A percentile compares a stretch with the other conserved stretches of the same genome.
phyloP scores from a whole-genome alignment of 768 basidiomycete species.

The Suillus bovinus region DNA sequence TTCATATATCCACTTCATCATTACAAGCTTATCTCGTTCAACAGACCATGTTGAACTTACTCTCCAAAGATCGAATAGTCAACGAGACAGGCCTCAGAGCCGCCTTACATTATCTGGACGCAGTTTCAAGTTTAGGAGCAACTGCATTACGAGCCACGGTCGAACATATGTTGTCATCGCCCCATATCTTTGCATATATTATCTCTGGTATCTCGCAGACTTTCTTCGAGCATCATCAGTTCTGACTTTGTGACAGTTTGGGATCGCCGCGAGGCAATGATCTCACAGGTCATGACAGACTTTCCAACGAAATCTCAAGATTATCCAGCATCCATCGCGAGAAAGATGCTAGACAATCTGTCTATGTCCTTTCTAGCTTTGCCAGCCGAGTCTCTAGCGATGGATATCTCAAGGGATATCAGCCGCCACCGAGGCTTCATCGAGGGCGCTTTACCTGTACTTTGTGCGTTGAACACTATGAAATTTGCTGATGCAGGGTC shows the following conservation, averaged over 20 bases:
- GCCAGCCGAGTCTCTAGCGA: conserved; percentile 18
- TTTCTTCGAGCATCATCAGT: neutral
- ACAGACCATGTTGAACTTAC: conserved; percentile 1
- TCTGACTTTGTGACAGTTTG: conserved; percentile 16
- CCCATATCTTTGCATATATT: conserved; percentile 30
- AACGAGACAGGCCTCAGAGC: conserved; percentile 18
- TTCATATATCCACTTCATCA: too few relatives aligned
- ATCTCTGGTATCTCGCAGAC: conserved; percentile 25
- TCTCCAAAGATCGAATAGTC: conserved; percentile 15
- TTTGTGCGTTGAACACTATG: conserved; percentile 20
- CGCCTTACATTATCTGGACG: conserved; percentile 19
- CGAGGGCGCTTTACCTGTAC: conserved; percentile 23
- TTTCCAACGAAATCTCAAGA: conserved; percentile 32
- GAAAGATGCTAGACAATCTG: conserved; percentile 26
- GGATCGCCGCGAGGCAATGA: conserved; percentile 15
- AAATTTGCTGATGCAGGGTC: neutral
- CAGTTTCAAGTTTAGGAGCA: conserved; percentile 28
- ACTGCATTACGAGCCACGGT: conserved; percentile 22
- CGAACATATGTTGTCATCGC: conserved; percentile 26
- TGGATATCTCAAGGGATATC: conserved; percentile 15
- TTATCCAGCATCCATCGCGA: conserved; percentile 22
- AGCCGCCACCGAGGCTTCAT: conserved; percentile 22
- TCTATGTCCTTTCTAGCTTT: conserved; percentile 26
- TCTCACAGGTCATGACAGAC: conserved; percentile 30
- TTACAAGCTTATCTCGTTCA: too few relatives aligned